Evolutionary conservation across 306 rosid genomes (phyloP).

Genomic region (Ormosia semicastrata): DNA sequence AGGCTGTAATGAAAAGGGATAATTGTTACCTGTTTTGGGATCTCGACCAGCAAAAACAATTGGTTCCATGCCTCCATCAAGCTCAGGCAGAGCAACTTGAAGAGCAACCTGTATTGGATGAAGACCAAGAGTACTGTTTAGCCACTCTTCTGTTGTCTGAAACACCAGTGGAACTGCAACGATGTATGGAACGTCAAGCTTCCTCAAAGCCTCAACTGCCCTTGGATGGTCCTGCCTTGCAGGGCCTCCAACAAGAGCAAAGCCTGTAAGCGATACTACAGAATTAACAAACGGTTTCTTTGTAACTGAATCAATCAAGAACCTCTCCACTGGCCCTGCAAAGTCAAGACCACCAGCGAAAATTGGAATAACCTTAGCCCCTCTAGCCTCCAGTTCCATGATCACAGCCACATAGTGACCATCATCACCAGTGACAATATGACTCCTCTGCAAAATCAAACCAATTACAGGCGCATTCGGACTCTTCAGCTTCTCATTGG

Average conservation of each 20-base stretch:
- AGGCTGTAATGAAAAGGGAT: not conserved
- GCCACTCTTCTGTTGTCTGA: constrained; percentile 98
- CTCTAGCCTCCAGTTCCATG: constrained; percentile 94
- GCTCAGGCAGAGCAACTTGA: constrained; percentile 98
- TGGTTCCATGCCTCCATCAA: constrained; percentile 99
- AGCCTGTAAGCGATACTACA: constrained; percentile 85
- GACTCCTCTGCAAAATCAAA: constrained; percentile 89
- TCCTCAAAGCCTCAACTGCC: constrained; percentile 85
- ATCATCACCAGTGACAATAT: constrained; percentile 97
- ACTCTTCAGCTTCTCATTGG: constrained; percentile 78
- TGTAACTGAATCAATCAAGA: constrained; percentile 69
- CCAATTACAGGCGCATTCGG: constrained; percentile 65
- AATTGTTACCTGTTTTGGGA: constrained; percentile 75
- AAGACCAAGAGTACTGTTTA: constrained; percentile 89
- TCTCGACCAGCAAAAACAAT: constrained; percentile 90
- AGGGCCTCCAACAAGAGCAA: constrained; percentile 98
- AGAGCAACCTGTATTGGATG: constrained; percentile 99
- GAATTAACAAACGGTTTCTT: constrained; percentile 83
- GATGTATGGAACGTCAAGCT: constrained; percentile 89
- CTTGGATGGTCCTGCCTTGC: constrained; percentile 99
- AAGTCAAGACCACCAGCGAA: constrained; percentile 95
- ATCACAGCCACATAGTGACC: constrained; percentile 97
- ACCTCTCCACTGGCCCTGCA: constrained; percentile 95
- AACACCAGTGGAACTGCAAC: constrained; percentile 98
- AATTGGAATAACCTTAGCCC: constrained; percentile 93